Conservation (phyloP, 164 flowering plant species). For the Vitis rupestris region DNA sequence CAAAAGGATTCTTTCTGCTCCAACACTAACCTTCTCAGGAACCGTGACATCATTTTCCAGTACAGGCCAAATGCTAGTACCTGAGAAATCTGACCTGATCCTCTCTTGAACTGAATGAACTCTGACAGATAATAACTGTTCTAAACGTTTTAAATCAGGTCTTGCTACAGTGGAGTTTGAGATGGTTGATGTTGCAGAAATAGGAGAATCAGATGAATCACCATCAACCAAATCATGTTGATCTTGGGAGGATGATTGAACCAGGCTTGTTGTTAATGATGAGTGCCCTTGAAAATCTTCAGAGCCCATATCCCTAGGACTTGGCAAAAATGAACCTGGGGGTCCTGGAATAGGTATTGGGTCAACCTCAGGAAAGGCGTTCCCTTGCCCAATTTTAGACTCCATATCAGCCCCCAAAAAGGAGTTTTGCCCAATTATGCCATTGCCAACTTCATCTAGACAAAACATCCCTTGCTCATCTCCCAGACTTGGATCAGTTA, state of each 20-base stretch:
- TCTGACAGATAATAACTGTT: constrained; percentile 17
- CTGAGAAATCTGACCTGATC: constrained; percentile 20
- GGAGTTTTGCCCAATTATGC: constrained; percentile 13
- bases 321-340: constrained; percentile 71
- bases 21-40: constrained; percentile 15
- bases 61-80: constrained; percentile 11
- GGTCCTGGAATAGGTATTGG: constrained; percentile 74
- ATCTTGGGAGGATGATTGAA: constrained; percentile 44
- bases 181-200: constrained; percentile 56
- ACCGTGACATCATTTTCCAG: constrained; percentile 15
- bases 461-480: constrained; percentile 26
- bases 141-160: constrained; percentile 26
- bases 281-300: constrained; percentile 65
- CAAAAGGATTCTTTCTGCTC: constrained; percentile 20
- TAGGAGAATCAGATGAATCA: constrained; percentile 53
- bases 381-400: constrained; percentile 28
- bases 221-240: constrained; percentile 39
- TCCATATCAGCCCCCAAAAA: constrained; percentile 20
- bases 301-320: constrained; percentile 56
- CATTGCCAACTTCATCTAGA: constrained; percentile 27
- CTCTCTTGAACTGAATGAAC: constrained; percentile 23
- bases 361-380: constrained; percentile 46
- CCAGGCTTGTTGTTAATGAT: constrained; percentile 47
- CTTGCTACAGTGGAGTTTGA: constrained; percentile 36
- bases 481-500: constrained; percentile 18